Evolutionary conservation across 768 basidiomycete genomes (phyloP).

Genomic region (Tricholoma flavovirens): DNA sequence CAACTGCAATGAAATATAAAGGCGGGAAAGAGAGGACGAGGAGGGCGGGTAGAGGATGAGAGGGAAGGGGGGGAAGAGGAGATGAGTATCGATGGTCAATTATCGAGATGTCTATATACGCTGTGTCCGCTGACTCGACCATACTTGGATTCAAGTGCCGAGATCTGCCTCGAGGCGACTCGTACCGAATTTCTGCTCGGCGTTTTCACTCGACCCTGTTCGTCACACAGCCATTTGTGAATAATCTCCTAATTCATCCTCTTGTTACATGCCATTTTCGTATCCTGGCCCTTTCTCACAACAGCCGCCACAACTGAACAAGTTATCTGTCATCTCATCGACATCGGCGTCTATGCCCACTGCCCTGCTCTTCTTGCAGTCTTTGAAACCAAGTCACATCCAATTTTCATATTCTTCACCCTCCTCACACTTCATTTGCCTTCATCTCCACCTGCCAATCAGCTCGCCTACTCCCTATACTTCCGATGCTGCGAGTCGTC

Average conservation of each 20-base stretch:
- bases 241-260: neutral
- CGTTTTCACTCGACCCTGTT: constrained; percentile 12
- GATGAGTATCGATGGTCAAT: constrained; percentile 19
- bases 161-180: constrained; percentile 20
- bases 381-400: neutral
- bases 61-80: constrained; percentile 21
- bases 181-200: constrained; percentile 13
- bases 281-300: constrained; percentile 9
- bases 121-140: neutral
- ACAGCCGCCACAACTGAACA: constrained; percentile 10
- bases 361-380: neutral
- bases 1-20: constrained; percentile 36
- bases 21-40: constrained; percentile 23
- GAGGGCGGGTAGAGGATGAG: constrained; percentile 20
- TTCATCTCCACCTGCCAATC: constrained; percentile 9
- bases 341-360: neutral
- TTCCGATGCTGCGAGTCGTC: neutral
- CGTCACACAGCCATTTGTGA: constrained; percentile 6
- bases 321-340: neutral
- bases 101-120: constrained; percentile 20
- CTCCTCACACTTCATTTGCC: constrained; percentile 1
- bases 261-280: constrained; percentile 2
- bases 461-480: constrained; percentile 6
- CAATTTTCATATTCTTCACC: neutral
- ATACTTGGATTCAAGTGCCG: constrained; percentile 1